Evolutionary conservation across 306 rosid genomes (phyloP).

Genomic region (Adenanthera pavonina): DNA sequence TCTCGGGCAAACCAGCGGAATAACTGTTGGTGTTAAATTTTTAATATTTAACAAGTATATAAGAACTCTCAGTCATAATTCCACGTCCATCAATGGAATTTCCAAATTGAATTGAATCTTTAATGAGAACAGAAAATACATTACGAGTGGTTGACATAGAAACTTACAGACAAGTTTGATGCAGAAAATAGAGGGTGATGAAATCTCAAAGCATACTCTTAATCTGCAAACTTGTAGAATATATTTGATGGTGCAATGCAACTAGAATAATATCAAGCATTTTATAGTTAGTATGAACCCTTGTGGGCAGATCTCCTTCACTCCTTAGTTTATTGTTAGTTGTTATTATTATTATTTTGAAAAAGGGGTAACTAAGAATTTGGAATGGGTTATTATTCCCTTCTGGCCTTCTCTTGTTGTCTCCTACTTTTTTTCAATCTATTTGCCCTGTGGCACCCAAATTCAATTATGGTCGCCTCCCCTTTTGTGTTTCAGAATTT

Average conservation of each 20-base stretch:
- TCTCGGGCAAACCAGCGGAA: constrained; percentile 57
- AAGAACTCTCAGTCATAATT: no score
- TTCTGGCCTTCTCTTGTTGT: constrained; percentile 7
- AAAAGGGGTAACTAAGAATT: constrained; percentile 18
- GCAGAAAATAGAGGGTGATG: no score
- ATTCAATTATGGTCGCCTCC: constrained; percentile 40
- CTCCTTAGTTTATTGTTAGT: background rate
- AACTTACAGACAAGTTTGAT: no score
- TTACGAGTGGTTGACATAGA: background rate
- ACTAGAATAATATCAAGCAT: constrained; percentile 26
- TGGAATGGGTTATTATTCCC: constrained; percentile 34
- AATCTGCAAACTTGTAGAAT: background rate
- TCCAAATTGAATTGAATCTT: background rate
- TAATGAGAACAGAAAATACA: background rate
- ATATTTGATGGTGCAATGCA: background rate
- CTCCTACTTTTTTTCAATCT: constrained; percentile 36
- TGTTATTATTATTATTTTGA: background rate
- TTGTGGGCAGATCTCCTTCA: constrained; percentile 41
- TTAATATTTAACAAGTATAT: no score
- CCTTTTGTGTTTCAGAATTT: constrained; percentile 23
- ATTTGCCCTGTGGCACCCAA: constrained; percentile 26
- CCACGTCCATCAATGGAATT: no score
- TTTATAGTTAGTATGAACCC: constrained; percentile 35
- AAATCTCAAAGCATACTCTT: background rate
- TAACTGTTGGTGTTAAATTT: no score